These are phyloP conservation scores for Cutaneotrichosporon sp. DNA, from an alignment of 1,284 basidiomycete species.

Conservation along the genomic window DNA sequence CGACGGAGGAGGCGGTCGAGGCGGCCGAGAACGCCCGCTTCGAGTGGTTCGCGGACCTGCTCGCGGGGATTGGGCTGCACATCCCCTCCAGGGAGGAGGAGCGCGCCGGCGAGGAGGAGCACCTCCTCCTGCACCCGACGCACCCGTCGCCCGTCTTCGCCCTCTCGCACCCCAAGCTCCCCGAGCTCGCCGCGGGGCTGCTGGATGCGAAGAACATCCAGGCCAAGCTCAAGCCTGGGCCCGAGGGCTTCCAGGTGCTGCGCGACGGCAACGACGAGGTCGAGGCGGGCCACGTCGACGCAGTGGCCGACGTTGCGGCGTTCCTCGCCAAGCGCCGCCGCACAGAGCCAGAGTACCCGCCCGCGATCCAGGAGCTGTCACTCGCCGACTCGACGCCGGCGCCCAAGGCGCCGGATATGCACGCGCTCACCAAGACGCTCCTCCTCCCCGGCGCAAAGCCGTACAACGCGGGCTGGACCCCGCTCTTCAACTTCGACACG, in stretches of 20 bases:
- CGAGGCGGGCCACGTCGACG: slow-evolving; percentile 58
- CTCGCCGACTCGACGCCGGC: slow-evolving; percentile 56
- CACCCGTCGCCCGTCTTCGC: slow-evolving; percentile 52
- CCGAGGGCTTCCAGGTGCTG: slow-evolving; percentile 50
- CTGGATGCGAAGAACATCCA: slow-evolving; percentile 27
- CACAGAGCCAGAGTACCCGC: slow-evolving; percentile 45
- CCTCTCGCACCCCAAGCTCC: slow-evolving; percentile 44
- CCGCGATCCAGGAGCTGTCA: slow-evolving; percentile 22
- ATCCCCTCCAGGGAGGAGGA: slow-evolving; percentile 26
- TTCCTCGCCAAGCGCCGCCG: slow-evolving; percentile 46
- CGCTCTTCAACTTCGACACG: slow-evolving; percentile 55
- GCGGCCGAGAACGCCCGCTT: slow-evolving; percentile 46
- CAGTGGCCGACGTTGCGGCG: slow-evolving; percentile 41
- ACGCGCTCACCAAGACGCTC: slow-evolving; percentile 43
- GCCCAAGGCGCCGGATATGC: slow-evolving; percentile 53
- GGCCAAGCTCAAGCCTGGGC: slow-evolving; percentile 29
- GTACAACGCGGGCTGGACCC: slow-evolving; percentile 49
- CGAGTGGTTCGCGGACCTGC: slow-evolving; percentile 45
- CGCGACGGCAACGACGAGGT: slow-evolving; percentile 71
- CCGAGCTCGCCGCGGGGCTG: slow-evolving; percentile 23
- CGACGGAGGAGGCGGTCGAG: slow-evolving; percentile 35
- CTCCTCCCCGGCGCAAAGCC: slow-evolving; percentile 35
- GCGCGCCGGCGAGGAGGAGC: slow-evolving; percentile 35
- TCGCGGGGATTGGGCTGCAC: slow-evolving; percentile 40
- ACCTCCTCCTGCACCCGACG: slow-evolving; percentile 47